Percentiles rank a stretch among this genome's conserved stretches.
phyloP scores from a whole-genome alignment of 768 basidiomycete genomes.

The Suillus luteus region DNA sequence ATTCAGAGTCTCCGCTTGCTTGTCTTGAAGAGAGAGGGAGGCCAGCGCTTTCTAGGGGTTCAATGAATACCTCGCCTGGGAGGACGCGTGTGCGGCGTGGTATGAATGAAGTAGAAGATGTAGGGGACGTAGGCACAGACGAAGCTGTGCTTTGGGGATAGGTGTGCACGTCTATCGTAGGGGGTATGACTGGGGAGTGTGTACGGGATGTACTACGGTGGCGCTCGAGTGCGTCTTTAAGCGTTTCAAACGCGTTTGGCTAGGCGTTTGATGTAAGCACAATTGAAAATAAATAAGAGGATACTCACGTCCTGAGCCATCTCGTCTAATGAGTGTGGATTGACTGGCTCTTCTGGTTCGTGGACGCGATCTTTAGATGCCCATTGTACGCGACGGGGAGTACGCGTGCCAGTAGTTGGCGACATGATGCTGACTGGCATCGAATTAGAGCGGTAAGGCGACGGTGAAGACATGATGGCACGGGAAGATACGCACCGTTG shows the following conservation, averaged over 20 bases:
- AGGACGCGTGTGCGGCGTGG: slow-evolving; percentile 37
- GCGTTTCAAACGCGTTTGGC: slow-evolving; percentile 38
- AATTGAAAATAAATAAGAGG: not conserved
- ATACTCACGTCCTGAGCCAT: slow-evolving; percentile 37
- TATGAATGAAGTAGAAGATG: slow-evolving; percentile 22
- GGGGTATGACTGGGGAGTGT: slow-evolving; percentile 7
- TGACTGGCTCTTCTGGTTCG: slow-evolving; percentile 5
- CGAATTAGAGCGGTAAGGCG: slow-evolving; percentile 13
- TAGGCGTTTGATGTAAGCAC: slow-evolving; percentile 22
- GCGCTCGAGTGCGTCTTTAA: slow-evolving; percentile 53
- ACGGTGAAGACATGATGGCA: not conserved
- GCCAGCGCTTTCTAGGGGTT: slow-evolving; percentile 64
- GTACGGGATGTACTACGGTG: slow-evolving; percentile 40
- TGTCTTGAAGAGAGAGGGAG: slow-evolving; percentile 42
- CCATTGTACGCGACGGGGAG: slow-evolving; percentile 59
- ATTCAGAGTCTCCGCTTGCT: slow-evolving; percentile 12
- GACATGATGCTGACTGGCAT: slow-evolving; percentile 24
- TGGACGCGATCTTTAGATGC: slow-evolving; percentile 32
- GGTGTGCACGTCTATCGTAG: slow-evolving; percentile 10
- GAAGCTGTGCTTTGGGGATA: slow-evolving; percentile 13
- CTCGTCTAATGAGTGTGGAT: slow-evolving; percentile 23
- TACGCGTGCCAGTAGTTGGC: slow-evolving; percentile 37
- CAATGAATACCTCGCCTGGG: slow-evolving; percentile 59
- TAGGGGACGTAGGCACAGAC: slow-evolving; percentile 15
- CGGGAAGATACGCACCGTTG: not conserved